Base-by-base conservation (phyloP, 441 rosid species). In the Pelargonium fulgidum region DNA sequence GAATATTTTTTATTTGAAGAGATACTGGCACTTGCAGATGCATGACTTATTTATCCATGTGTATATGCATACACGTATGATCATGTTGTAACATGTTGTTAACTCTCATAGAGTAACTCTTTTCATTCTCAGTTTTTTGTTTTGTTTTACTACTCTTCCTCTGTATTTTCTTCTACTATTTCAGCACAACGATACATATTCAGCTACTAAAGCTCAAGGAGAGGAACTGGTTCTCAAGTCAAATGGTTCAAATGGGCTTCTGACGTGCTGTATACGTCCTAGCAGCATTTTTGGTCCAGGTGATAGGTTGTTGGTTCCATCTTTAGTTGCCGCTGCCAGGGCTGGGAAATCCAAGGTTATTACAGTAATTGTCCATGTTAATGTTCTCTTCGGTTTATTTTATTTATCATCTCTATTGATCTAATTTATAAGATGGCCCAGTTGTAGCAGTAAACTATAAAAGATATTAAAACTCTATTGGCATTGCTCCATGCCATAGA, bases 281-380 rank as follows among this genome's bases (percentile, higher is more conserved):
- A 93, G 98, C 70, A 75, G 92, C 68, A 89, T 93, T 72, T 93
- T 93, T 74, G 97, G 98, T 61, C 97, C 98, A 19, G 98, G 98
- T 70, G 97, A 93, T 82, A 85, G 69, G 82, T 76, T 91, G 81
- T 72, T 91, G 62, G 81, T 91, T 79, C 98, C 98, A 16, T 84
- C 98, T 14, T 83, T 93, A 75, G 87, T 79, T 67, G 82, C 82
- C 74, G 91, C 96, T 68, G 98, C 93, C 17, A 87, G 84, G 76
- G 97, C 95, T 39, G 98, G 98, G 61, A 93, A 93, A 82, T 85
- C 88, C n/a, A 93, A 91, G 96, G 98, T 56, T 89, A 81, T 62
- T 67, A 19, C 64, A 16, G 63, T 72, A 19, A 16, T 42, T 64
- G 33, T 50, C 20, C 48, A 47, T 69, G 12, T 76, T 54, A 7